Evolutionary conservation across 2,329 filamentous ascomycete genomes (phyloP), one percentile per base, ranked within the genome.

Genomic region (Pezicula radicicola): DNA sequence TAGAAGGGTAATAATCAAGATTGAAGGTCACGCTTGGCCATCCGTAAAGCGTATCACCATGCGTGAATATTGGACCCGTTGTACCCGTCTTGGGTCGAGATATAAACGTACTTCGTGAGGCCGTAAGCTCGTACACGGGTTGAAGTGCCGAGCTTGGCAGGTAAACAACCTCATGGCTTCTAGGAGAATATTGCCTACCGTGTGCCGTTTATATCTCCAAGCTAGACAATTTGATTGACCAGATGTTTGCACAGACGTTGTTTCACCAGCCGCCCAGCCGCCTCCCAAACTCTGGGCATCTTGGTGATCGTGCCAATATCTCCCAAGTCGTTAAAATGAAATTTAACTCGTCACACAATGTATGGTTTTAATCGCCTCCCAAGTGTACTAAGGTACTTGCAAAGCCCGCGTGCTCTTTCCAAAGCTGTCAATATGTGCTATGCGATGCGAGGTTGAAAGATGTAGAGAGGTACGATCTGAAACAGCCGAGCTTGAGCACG

Each of bases 201-300:
- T 40, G 15, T 21, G n/a, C n/a, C 19, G n/a, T 40, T 15, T 13
- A 16, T 10, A 25, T 25, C 25, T 40, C 19, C 15, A 16, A 5
- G 27, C 33, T 47, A 9, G 39, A 35, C 25, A 36, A 39, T 51
- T 13, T 55, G 52, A 51, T 53, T 54, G 46, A 28, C n/a, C 42
- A 28, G n/a, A 6, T 12, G 27, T 25, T 13, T 46, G 51, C 49
- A 47, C 48, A 43, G 48, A 51, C 45, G n/a, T 27, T n/a, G 48
- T 51, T 56, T 58, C 50, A 50, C 56, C 42, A 56, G 52, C 54
- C 51, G 56, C 52, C 28, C 30, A 54, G 52, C 52, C 49, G 52
- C 52, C 12, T 44, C 16, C 9, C 6, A 19, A 27, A 18, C 18
- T 19, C 19, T 12, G 13, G 13, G n/a, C 35, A 44, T 55, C 37